Evolutionary conservation across 164 flowering plant species (phyloP).

Genomic region (Stephania japonica): DNA sequence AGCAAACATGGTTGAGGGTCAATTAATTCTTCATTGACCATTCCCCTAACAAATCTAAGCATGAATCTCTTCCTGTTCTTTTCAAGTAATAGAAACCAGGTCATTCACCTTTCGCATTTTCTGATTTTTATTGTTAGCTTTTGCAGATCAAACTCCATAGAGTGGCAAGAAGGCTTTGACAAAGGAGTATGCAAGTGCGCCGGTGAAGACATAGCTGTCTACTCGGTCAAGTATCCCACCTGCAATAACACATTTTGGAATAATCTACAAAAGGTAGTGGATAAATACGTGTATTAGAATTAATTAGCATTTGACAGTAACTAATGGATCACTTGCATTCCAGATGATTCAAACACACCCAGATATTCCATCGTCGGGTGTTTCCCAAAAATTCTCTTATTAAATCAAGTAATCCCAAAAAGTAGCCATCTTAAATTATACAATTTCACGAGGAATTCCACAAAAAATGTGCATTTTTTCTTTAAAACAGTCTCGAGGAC

Average conservation of each 20-base stretch:
- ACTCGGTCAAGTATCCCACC: slow-evolving; percentile 93
- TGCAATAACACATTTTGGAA: slow-evolving; percentile 23
- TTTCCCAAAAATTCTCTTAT: background rate
- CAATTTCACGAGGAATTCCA: background rate
- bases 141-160: slow-evolving; percentile 61
- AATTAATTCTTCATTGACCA: background rate
- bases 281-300: background rate
- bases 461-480: background rate
- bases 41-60: background rate
- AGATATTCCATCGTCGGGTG: background rate
- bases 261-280: background rate
- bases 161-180: slow-evolving; percentile 69
- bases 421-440: background rate
- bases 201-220: slow-evolving; percentile 91
- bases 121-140: background rate
- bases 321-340: background rate
- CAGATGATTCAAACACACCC: background rate
- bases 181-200: slow-evolving; percentile 92
- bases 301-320: background rate
- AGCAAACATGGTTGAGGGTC: background rate
- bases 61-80: background rate
- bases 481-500: background rate
- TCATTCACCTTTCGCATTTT: background rate
- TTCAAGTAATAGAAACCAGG: background rate
- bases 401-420: background rate